These are phyloP conservation scores for Ilex paraguariensis DNA, from an alignment of 305 asterid genomes.

Conservation along the genomic window DNA sequence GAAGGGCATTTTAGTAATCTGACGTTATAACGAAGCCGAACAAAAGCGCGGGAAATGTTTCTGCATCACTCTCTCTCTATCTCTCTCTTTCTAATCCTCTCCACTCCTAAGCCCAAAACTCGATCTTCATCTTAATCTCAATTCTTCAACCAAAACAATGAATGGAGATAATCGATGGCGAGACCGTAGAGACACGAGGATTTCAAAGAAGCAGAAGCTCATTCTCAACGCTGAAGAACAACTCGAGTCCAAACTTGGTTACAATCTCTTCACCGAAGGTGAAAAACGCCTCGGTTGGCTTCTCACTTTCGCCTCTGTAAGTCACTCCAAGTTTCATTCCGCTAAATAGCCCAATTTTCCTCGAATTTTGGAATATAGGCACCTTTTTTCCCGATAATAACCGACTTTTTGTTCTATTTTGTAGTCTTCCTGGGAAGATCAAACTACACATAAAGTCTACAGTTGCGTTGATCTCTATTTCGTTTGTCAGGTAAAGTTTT, in stretches of 20 bases:
- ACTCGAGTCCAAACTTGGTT: conserved; percentile 86
- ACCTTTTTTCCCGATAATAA: neutral
- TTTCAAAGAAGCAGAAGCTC: conserved; percentile 89
- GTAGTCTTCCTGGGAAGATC: conserved; percentile 96
- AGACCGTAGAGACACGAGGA: conserved; percentile 65
- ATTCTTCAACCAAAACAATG: conserved; percentile 19
- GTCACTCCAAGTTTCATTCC: neutral
- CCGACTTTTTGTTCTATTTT: conserved; percentile 4
- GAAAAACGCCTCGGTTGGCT: conserved; percentile 99
- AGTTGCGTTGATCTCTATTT: conserved; percentile 91
- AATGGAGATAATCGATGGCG: conserved; percentile 63
- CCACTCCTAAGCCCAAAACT: no score
- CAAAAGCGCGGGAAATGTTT: no score
- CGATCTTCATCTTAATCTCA: no score
- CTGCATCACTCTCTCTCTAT: no score
- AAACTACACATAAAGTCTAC: conserved; percentile 72
- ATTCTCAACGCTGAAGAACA: conserved; percentile 83
- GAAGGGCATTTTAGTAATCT: no score
- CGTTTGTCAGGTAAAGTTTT: conserved; percentile 71
- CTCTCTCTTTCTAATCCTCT: no score
- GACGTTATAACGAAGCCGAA: no score
- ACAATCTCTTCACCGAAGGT: conserved; percentile 76
- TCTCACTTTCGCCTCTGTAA: conserved; percentile 81
- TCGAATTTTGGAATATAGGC: neutral
- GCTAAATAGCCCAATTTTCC: neutral